Evolutionary conservation across 2,329 filamentous ascomycete genomes (phyloP), one percentile per base, ranked within the genome.

Genomic region (Chaetomiaceae sp.): DNA sequence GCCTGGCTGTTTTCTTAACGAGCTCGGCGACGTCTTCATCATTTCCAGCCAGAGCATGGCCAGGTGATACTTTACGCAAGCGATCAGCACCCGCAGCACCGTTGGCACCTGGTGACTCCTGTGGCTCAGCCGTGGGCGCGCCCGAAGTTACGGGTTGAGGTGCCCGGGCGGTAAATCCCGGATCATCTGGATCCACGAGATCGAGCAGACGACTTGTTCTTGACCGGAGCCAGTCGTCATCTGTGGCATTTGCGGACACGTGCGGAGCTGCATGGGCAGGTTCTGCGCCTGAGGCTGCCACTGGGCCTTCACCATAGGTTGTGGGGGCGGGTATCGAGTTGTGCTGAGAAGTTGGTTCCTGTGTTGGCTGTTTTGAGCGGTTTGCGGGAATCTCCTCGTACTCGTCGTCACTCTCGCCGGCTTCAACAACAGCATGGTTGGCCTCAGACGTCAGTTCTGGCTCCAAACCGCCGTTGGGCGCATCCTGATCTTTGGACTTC

Each of bases 221-320:
- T 52, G 86, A 91, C 48, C 91, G 82, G 56, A 96, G 73, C 93
- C 93, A 98, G 65, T 97, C 90, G 50, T 84, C 81, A 67, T 96
- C 89, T 18, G 84, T 83, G 3, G 82, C 73, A 41, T 71, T 69
- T 39, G 38, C 44, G 17, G 48, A 19, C 17, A 54, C 52, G 22
- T 48, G 47, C 17, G 44, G 45, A 18, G 41, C 49, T 37, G 42
- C 42, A 43, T 40, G 27, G 36, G 46, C 40, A 41, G 50, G 29
- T 43, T 52, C 35, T 37, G 54, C 49, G 48, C 30, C 12, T 35
- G 55, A 18, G 24, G 47, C 29, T 33, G 50, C 34, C 41, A 52
- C 33, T 37, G 51, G 38, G 14, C 26, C 27, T 17, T 47, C 38
- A 20, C 36, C 47, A 38, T 47, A 38, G 12, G 41, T 38, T 10